Evolutionary conservation across 768 basidiomycete species (phyloP).

Genomic region (Suillus discolor): DNA sequence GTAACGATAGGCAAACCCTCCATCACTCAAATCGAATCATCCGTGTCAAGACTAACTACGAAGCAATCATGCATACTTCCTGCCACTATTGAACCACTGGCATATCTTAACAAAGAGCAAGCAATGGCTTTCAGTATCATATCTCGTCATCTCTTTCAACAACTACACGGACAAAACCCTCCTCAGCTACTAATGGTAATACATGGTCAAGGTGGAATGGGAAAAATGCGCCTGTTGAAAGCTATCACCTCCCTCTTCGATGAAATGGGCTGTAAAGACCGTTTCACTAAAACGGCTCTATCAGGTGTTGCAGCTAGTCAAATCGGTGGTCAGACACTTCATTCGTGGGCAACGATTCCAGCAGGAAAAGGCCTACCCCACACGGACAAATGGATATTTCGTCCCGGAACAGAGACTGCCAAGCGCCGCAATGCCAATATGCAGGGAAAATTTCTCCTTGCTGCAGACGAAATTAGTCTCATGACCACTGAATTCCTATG

Average conservation of each 20-base stretch:
- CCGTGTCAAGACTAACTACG: too few species aligned
- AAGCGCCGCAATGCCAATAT: rapidly evolving
- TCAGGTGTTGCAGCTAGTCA: not conserved
- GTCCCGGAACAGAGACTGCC: not conserved
- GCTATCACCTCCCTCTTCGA: conserved; percentile 37
- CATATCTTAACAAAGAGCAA: not conserved
- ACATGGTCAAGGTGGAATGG: conserved; percentile 36
- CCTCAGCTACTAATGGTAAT: conserved; percentile 40
- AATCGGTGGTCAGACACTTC: not conserved
- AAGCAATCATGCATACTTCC: too few species aligned
- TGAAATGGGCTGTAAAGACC: not conserved
- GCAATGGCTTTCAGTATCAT: conserved; percentile 39
- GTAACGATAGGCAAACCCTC: too few species aligned
- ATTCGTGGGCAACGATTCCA: not conserved
- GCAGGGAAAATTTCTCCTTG: not conserved
- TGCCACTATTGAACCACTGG: too few species aligned
- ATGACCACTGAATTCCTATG: too few species aligned
- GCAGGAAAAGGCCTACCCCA: not conserved
- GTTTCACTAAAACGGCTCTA: not conserved
- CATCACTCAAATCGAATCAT: too few species aligned
- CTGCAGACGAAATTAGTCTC: too few species aligned
- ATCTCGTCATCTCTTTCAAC: conserved; percentile 23
- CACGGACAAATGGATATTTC: not conserved
- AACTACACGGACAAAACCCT: not conserved
- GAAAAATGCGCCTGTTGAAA: conserved; percentile 27